Base-by-base conservation (phyloP, 139 green algal genomes). In the Trebouxia sp. region DNA sequence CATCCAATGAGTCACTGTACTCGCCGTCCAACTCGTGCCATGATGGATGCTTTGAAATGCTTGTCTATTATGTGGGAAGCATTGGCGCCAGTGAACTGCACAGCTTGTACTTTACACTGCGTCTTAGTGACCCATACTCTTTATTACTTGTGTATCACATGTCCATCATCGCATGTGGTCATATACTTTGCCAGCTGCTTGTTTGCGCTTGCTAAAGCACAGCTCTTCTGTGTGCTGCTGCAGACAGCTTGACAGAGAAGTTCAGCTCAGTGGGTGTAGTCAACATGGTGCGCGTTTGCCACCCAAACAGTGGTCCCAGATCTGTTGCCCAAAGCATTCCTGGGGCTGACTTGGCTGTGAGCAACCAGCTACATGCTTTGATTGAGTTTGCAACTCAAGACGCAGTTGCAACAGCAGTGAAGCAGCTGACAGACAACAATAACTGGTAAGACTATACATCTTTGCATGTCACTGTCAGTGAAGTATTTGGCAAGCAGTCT, bases 161-260 rank as follows among this genome's bases (percentile, higher is more conserved):
- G n/a, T n/a, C n/a, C n/a, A n/a, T n/a, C n/a, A n/a, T n/a, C n/a
- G n/a, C n/a, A n/a, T n/a, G n/a, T n/a, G n/a, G n/a, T 39, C 17
- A 12, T 1, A 39, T 28, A 66, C 7, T 28, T 35, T 65, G 53
- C 10, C 3, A 35, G 53, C 20, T 24, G 24, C 22, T 26, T 3
- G 30, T 9, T 24, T 28, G 51, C 20, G 8, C 9, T 30, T 1
- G 12, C 1, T 1, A 37, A 6, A 66, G 35, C 6, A 66, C n/a
- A 6, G 14, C n/a, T 6, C 26, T 14, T 14, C 24, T 39, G 55
- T 22, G 35, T 35, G 22, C 8, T 72, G 20, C 14, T 30, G 62
- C 62, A 72, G 62, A 72, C 35, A 72, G 62, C 62, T 72, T 72
- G 62, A 72, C 62, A 72, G 62, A 32, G 5, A 43, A 72, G 32